phyloP scores from a whole-genome alignment of 2,329 filamentous ascomycete species.

The Zalaria obscura region DNA sequence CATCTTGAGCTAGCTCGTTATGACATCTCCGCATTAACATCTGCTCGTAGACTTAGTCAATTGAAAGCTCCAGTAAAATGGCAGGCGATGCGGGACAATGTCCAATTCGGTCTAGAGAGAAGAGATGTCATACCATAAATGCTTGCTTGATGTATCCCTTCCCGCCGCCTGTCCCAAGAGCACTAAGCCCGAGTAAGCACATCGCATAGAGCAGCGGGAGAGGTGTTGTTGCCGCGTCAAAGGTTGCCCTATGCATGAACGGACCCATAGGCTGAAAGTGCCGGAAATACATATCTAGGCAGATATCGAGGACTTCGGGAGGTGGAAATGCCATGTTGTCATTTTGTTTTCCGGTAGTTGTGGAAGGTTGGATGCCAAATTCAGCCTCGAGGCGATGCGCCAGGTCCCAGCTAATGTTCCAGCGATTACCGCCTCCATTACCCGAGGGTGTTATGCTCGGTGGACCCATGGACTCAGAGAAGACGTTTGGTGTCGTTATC shows the following conservation, averaged over 20 bases:
- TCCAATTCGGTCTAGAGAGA: too few species aligned
- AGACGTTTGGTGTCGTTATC: conserved; percentile 19
- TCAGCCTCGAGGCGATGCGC: conserved; percentile 24
- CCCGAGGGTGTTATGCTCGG: conserved; percentile 15
- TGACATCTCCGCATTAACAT: conserved; percentile 10
- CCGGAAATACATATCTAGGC: conserved; percentile 39
- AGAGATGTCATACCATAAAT: conserved; percentile 21
- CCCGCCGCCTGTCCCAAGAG: conserved; percentile 37
- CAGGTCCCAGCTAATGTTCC: conserved; percentile 22
- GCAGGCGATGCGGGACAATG: too few species aligned
- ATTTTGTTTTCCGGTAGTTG: conserved; percentile 12
- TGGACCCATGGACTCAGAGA: conserved; percentile 10
- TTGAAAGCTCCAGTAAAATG: too few species aligned
- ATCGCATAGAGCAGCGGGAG: conserved; percentile 35
- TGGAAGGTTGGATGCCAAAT: conserved; percentile 12
- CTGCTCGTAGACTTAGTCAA: too few species aligned
- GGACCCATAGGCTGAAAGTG: conserved; percentile 39
- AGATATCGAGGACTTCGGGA: conserved; percentile 39
- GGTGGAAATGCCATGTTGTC: conserved; percentile 28
- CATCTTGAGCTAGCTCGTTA: conserved; percentile 28
- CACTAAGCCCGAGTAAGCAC: conserved; percentile 38
- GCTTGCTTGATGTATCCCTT: conserved; percentile 34
- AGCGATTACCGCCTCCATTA: conserved; percentile 19
- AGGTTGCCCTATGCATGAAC: conserved; percentile 39
- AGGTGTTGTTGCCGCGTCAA: conserved; percentile 33